Evolutionary conservation across 148 eudicot species (phyloP), one percentile per base, ranked within the genome.

Genomic region (Chenopodium album): DNA sequence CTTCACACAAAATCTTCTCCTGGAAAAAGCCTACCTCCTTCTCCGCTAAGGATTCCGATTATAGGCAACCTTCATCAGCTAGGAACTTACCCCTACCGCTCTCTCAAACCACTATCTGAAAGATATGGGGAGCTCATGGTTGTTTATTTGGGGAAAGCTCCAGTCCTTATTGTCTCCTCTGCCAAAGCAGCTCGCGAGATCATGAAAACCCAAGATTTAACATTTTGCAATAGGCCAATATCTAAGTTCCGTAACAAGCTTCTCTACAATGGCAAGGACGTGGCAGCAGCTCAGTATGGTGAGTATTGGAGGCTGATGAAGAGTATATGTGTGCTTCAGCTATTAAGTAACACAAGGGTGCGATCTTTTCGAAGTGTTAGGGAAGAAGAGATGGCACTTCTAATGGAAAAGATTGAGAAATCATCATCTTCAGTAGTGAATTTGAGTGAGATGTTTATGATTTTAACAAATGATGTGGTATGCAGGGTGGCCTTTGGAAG

Each of bases 281-380:
- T 89, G 1, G 74, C 79, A 9, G 52, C 56, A 19, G 86, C 85
- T 17, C 86, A 82, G 5, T 89, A 89, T 29, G 87, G 91, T 7
- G 90, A 87, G 5, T 85, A 86, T 62, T 90, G 93, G 91, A 84
- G 91, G 84, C 90, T 86, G 34, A 70, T 87, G 63, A 87, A 83
- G 69, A 86, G 90, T 63, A 79, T 90, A 11, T 86, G 74, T 80
- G 82, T 85, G 37, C 82, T 87, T 62, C 88, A 89, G 56, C 83
- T 90, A 8, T 67, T 84, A 31, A 89, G 90, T 62, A 85, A 76
- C 81, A 86, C 82, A 41, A 83, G 88, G 76, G 90, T 90, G 31
- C 84, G 84, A 4, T 87, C 89, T 41, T 87, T 83, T 59, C 74
- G 79, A 2, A 7, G 23, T 0, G 81, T 88, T 3, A 82, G 92